Percentiles rank a stretch among this genome's conserved stretches.
Evolutionary conservation across 176 grass and related monocot species (phyloP).

Genomic region (Avena insularis): DNA sequence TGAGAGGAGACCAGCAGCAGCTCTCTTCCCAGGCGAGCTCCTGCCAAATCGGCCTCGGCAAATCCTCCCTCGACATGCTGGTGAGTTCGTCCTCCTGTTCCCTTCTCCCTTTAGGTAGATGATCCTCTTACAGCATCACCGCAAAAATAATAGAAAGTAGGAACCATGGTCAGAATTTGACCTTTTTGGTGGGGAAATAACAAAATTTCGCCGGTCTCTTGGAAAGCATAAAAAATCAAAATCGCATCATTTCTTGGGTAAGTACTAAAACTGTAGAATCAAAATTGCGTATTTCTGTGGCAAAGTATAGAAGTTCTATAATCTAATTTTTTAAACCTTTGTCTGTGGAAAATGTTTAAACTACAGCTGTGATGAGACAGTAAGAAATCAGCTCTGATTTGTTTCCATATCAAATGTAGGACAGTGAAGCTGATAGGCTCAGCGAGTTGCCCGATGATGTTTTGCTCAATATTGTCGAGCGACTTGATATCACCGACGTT

Average conservation of each 20-base stretch:
- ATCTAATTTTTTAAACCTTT: background rate
- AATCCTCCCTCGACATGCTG: background rate
- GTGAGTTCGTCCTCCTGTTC: background rate
- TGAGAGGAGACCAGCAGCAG: slow-evolving; percentile 1
- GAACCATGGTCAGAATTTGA: background rate
- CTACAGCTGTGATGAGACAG: background rate
- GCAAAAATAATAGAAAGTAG: background rate
- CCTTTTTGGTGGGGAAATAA: background rate
- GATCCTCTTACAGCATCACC: background rate
- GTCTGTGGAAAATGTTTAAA: background rate
- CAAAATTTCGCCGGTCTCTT: background rate
- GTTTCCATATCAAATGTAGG: background rate
- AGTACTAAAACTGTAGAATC: background rate
- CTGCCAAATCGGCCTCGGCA: background rate
- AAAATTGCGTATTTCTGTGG: background rate
- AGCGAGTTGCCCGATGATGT: background rate
- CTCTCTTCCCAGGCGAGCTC: background rate
- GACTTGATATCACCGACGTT: background rate
- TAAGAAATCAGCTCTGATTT: background rate
- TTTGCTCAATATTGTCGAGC: background rate
- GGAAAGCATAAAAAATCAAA: background rate
- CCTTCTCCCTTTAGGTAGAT: background rate
- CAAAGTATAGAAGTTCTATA: background rate
- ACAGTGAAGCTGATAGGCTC: background rate
- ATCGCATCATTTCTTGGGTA: background rate